Evolutionary conservation across 805 yeast species (phyloP), one percentile per base, ranked within the genome.

Genomic region (Priceomyces medius): DNA sequence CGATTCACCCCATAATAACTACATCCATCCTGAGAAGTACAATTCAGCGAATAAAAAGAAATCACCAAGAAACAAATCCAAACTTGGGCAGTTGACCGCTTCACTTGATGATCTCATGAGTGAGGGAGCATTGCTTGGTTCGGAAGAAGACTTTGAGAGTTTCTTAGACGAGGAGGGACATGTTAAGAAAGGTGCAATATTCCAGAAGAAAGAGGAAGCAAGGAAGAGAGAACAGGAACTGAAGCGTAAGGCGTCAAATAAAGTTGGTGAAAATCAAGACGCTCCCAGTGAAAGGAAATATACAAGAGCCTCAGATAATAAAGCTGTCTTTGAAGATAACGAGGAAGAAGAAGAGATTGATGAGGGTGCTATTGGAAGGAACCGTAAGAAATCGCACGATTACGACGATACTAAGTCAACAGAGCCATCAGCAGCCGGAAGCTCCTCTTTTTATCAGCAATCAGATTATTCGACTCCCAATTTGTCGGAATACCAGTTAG

Each of bases 101-200:
- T 60, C 81, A 5, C 56, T 79, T 50, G 77, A 76, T 46, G 83
- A 76, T 37, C 64, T 71, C 54, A 71, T 71, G 43, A 68, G 52
- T 39, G 76, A 71, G 47, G 76, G 76, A 5, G 76, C 76, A 2
- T 60, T 71, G 38, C 56, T 71, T 51, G 74, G 73, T 0, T 63
- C 71, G 2, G 84, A 79, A 41, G 81, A 73, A 49, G 76, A 71
- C 46, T 72, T 80, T 49, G 81, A 73, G 19, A 59, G 65, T 16
- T 66, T 77, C 36, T 59, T 81, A 52, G 84, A 80, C 50, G 66
- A 68, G 9, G 66, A 68, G 35, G 87, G 85, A 1, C 68, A 73
- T 37, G 64, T 80, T 36, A 79, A 73, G 50, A 66, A 64, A n/a
- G 74, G 68, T 36, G 76, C 73, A 18, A 58, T 68, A 46, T 71